These are phyloP conservation scores for Rhizomucor miehei DNA, from an alignment of 371 early-diverging fungal species.

Conservation along the genomic window DNA sequence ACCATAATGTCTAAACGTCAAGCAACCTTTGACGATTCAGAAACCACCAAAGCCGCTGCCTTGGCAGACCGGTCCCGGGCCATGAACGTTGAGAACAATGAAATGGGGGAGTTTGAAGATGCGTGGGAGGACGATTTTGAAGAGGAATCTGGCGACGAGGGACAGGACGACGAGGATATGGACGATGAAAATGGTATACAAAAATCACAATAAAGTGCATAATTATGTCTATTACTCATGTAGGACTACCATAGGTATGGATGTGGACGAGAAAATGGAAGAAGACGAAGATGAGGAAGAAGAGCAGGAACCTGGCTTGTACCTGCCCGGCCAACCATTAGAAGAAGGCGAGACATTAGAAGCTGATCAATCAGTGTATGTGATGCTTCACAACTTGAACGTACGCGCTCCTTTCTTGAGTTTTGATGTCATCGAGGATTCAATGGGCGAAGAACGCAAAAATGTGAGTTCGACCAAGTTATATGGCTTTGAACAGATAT, in stretches of 20 bases:
- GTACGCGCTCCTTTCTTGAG: slow-evolving; percentile 96
- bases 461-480: slow-evolving; percentile 54
- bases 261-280: slow-evolving; percentile 49
- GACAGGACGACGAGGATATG: slow-evolving; percentile 46
- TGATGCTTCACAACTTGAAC: slow-evolving; percentile 92
- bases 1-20: slow-evolving; percentile 63
- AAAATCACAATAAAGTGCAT: too few species aligned
- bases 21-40: slow-evolving; percentile 53
- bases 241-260: slow-evolving; percentile 34
- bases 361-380: slow-evolving; percentile 92
- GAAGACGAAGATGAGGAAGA: slow-evolving; percentile 43
- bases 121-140: slow-evolving; percentile 93
- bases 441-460: slow-evolving; percentile 77
- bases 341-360: slow-evolving; percentile 89
- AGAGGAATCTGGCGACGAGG: slow-evolving; percentile 64
- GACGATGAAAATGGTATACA: neutral
- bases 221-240: too few species aligned
- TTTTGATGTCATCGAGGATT: slow-evolving; percentile 90
- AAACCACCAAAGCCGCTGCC: slow-evolving; percentile 28
- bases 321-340: slow-evolving; percentile 90
- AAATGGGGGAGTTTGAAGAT: slow-evolving; percentile 95
- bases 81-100: slow-evolving; percentile 52
- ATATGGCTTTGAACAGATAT: too few species aligned
- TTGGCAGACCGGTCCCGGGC: slow-evolving; percentile 24
- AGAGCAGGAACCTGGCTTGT: slow-evolving; percentile 67